A percentile compares a stretch with the other conserved stretches of the same genome.
Conservation (phyloP, 345 rosid species). For the Ceriops decandra region DNA sequence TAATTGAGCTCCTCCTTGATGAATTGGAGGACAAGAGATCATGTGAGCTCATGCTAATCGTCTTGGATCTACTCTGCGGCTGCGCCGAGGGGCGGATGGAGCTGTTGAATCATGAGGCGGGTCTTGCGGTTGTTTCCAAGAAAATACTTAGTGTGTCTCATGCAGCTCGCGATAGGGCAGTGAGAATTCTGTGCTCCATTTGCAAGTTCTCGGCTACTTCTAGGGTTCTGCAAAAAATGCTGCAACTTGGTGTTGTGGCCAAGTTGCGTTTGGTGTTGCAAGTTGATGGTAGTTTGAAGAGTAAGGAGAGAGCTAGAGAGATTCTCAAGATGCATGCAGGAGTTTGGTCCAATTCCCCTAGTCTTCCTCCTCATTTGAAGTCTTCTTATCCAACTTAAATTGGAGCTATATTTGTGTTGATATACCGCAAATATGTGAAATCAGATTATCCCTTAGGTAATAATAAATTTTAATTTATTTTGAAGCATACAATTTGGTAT, state of each 20-base stretch:
- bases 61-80: conserved; percentile 44
- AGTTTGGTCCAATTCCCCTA: conserved; percentile 49
- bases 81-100: conserved; percentile 63
- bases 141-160: conserved; percentile 57
- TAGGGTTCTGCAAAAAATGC: conserved; percentile 54
- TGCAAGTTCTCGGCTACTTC: conserved; percentile 42
- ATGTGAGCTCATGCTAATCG: conserved; percentile 41
- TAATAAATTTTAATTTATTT: too few relatives aligned
- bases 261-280: conserved; percentile 56
- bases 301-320: conserved; percentile 46
- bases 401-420: neutral
- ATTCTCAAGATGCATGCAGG: conserved; percentile 49
- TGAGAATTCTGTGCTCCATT: conserved; percentile 44
- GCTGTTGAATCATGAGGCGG: conserved; percentile 52
- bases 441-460: neutral
- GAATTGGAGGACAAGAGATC: conserved; percentile 38
- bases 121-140: conserved; percentile 58
- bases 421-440: neutral
- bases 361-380: conserved; percentile 46
- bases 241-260: conserved; percentile 53
- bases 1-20: conserved; percentile 70
- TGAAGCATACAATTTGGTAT: too few relatives aligned
- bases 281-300: conserved; percentile 36
- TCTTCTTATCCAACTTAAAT: conserved; percentile 39
- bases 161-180: conserved; percentile 43